Evolutionary conservation across 2,329 filamentous ascomycete genomes (phyloP).

Genomic region (Paraconiothyrium sp.): DNA sequence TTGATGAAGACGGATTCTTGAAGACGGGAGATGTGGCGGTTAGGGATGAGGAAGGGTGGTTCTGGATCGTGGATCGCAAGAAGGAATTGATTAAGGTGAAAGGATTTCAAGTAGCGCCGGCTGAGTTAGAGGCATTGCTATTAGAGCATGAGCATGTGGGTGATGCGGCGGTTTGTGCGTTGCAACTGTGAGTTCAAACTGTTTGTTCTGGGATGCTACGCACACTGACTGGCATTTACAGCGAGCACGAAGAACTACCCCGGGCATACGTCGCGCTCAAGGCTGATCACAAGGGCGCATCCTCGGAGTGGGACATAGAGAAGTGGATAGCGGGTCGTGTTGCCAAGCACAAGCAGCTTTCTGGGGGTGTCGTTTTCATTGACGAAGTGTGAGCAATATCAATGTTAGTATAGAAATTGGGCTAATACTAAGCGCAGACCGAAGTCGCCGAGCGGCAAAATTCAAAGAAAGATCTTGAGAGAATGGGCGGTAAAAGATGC

Average conservation of each 20-base stretch:
- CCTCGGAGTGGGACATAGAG: slow-evolving; percentile 48
- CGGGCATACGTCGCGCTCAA: slow-evolving; percentile 48
- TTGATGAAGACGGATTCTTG: slow-evolving; percentile 49
- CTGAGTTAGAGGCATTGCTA: slow-evolving; percentile 65
- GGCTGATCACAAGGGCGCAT: slow-evolving; percentile 33
- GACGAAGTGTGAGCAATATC: slow-evolving; percentile 33
- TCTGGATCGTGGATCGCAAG: slow-evolving; percentile 46
- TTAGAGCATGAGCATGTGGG: slow-evolving; percentile 63
- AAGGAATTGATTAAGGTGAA: slow-evolving; percentile 68
- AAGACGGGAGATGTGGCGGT: slow-evolving; percentile 45
- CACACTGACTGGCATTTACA: slow-evolving; percentile 11
- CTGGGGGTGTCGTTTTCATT: slow-evolving; percentile 49
- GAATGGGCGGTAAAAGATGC: slow-evolving; percentile 43
- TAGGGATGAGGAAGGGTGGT: slow-evolving; percentile 42
- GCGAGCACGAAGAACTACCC: slow-evolving; percentile 38
- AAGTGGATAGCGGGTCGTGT: slow-evolving; percentile 49
- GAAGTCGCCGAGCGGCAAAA: slow-evolving; percentile 46
- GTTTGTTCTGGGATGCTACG: not conserved
- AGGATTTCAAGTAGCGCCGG: slow-evolving; percentile 68
- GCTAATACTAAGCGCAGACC: slow-evolving; percentile 22
- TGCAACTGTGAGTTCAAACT: slow-evolving; percentile 19
- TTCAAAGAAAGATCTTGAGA: slow-evolving; percentile 43
- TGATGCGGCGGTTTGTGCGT: slow-evolving; percentile 67
- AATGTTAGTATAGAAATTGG: not conserved
- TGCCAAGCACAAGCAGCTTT: slow-evolving; percentile 53